Conservation (phyloP, 306 rosid species). For the Glycine tomentella region DNA sequence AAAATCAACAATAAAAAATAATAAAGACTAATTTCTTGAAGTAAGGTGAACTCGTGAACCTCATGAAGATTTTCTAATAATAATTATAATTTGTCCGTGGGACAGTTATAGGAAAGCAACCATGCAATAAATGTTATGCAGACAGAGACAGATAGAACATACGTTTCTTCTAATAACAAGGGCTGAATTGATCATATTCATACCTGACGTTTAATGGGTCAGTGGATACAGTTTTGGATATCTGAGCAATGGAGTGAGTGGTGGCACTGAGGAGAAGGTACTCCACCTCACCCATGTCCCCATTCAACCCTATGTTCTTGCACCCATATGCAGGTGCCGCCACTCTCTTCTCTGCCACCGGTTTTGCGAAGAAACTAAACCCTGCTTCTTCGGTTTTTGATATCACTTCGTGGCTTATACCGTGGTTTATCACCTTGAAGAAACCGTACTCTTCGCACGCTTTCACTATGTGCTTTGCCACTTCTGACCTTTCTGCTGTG, state of each 20-base stretch:
- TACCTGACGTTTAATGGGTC: conserved; percentile 67
- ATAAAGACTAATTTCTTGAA: no score
- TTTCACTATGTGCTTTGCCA: conserved; percentile 56
- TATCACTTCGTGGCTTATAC: conserved; percentile 49
- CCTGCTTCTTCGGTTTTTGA: conserved; percentile 60
- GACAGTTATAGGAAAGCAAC: no score
- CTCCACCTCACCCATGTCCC: conserved; percentile 77
- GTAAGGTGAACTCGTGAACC: no score
- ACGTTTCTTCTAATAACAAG: background rate
- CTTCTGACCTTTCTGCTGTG: conserved; percentile 48
- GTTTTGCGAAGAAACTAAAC: conserved; percentile 62
- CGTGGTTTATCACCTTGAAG: conserved; percentile 76
- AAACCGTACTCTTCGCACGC: conserved; percentile 78
- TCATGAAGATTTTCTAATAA: no score
- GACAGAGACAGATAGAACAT: no score
- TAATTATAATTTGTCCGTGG: no score
- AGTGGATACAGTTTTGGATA: conserved; percentile 50
- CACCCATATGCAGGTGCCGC: conserved; percentile 67
- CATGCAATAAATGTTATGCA: no score
- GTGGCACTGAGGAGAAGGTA: conserved; percentile 61
- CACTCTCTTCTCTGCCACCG: conserved; percentile 52
- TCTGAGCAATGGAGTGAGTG: conserved; percentile 58
- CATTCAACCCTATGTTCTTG: conserved; percentile 76
- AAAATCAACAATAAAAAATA: no score
- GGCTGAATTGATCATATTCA: background rate